phyloP scores from a whole-genome alignment of 768 basidiomycete genomes.

The Suillus subluteus region DNA sequence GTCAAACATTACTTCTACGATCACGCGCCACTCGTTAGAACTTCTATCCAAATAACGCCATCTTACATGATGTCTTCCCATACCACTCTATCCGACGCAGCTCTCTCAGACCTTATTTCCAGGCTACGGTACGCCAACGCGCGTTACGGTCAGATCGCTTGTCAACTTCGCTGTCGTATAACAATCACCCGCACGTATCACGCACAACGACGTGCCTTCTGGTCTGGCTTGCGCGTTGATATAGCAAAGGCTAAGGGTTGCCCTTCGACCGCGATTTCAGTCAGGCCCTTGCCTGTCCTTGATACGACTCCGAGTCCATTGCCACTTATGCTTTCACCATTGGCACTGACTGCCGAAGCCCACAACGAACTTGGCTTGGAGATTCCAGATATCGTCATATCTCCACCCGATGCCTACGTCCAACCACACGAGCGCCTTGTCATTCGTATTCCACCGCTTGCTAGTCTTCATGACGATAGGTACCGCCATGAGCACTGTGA shows the following conservation, averaged over 20 bases:
- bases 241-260: constrained; percentile 44
- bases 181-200: constrained; percentile 40
- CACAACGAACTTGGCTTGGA: constrained; percentile 5
- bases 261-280: constrained; percentile 43
- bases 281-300: constrained; percentile 41
- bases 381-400: constrained; percentile 16
- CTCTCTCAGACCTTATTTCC: constrained; percentile 40
- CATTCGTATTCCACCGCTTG: constrained; percentile 11
- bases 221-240: constrained; percentile 49
- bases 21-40: constrained; percentile 7
- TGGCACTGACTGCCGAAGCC: neutral
- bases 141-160: constrained; percentile 43
- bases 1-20: neutral
- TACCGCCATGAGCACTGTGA: constrained; percentile 5
- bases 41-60: constrained; percentile 11
- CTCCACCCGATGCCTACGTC: neutral
- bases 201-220: constrained; percentile 50
- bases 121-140: constrained; percentile 49
- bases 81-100: constrained; percentile 25
- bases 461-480: constrained; percentile 10
- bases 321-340: neutral
- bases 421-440: constrained; percentile 8
- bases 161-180: constrained; percentile 37
- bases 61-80: constrained; percentile 6
- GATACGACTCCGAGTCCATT: constrained; percentile 26